These are phyloP conservation scores for Taphrina deformans DNA, from an alignment of 1,139 yeast species.

Conservation along the genomic window DNA sequence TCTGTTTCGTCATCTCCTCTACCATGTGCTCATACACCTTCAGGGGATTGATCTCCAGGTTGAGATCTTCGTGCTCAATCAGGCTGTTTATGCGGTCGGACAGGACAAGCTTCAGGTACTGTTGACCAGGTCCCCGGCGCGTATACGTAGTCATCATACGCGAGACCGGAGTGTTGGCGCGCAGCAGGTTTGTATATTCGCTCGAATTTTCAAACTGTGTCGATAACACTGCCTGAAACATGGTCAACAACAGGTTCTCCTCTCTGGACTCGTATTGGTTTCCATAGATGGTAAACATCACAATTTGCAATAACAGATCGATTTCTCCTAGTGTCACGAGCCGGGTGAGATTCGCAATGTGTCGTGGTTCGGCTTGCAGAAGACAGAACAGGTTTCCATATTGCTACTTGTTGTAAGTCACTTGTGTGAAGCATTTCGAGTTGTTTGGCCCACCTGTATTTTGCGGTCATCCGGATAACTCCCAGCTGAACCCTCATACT, in stretches of 20 bases:
- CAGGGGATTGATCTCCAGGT: constrained; percentile 48
- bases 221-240: constrained; percentile 49
- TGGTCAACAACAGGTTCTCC: constrained; percentile 48
- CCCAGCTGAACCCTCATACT: constrained; percentile 37
- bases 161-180: constrained; percentile 51
- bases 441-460: constrained; percentile 29
- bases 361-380: constrained; percentile 49
- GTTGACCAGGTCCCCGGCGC: constrained; percentile 51
- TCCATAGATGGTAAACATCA: constrained; percentile 51
- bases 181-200: constrained; percentile 47
- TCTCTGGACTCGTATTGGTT: constrained; percentile 51
- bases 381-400: constrained; percentile 49
- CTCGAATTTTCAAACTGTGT: constrained; percentile 47
- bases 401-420: constrained; percentile 36
- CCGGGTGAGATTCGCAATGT: constrained; percentile 47
- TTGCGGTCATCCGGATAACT: constrained; percentile 39
- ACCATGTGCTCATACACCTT: constrained; percentile 46
- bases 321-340: constrained; percentile 49
- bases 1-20: constrained; percentile 21
- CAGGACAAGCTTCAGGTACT: constrained; percentile 47
- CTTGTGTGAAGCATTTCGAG: background rate
- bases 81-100: constrained; percentile 45
- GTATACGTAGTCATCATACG: constrained; percentile 52
- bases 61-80: constrained; percentile 44
- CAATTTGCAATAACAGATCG: constrained; percentile 49